Base-by-base conservation (phyloP, 2,329 filamentous ascomycete genomes). In the Teratosphaeria viscida region DNA sequence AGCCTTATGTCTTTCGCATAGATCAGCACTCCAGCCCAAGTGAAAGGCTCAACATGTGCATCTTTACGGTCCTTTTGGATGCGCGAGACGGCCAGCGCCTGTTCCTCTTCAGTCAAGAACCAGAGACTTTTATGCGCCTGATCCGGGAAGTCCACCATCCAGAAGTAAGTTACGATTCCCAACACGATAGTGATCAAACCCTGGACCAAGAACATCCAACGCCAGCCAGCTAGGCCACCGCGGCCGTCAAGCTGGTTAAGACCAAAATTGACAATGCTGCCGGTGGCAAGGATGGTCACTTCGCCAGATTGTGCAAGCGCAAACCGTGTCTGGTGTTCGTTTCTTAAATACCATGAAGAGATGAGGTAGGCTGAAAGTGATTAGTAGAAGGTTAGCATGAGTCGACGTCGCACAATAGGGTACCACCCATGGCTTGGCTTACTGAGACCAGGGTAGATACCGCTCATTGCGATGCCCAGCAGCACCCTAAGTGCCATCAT, bases 91-190 rank as follows among this genome's bases (percentile, higher is more conserved):
- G 82, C 84, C 3, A 87, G 67, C n/a, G 74, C 70, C 43, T 81
- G 79, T 68, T 88, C 85, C 19, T 78, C 73, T 7, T 77, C 67
- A 2, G 77, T 79, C 26, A 88, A 75, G 67, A 88, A 88, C 65
- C 70, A 75, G 63, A 83, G 80, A 56, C 81, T 84, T 12, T 72
- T 73, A 57, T 82, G 76, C 0, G 82, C 77, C 29, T 83, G 77
- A 64, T 88, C 85, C 0, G 85, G 85, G 62, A 88, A 88, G 66
- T 87, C 84, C 52, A 87, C 77, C 74, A 88, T 87, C 85, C 85
- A 88, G 78, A 84, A 86, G 66, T 84, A 87, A 0, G 85, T 86
- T 12, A 79, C 60, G 34, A 85, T 65, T 2, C 85, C 85, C 23
- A 88, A 72, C 26, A 83, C 71, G 19, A 71, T 70, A 4, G 85